Conservation (phyloP, 331 rosid species). For the Rosa hybrid region DNA sequence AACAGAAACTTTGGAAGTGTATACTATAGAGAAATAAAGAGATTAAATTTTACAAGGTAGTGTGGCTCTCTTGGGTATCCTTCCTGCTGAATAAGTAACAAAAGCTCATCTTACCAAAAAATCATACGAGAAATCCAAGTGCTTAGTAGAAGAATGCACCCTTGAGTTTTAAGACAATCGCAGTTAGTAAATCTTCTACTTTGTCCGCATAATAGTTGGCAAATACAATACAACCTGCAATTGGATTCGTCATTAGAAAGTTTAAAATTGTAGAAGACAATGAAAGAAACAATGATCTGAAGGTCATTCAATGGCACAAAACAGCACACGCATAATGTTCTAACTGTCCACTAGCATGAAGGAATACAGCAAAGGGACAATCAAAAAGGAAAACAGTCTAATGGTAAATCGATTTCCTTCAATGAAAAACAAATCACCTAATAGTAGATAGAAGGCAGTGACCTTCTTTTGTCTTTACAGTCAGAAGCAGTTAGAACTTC, state of each 20-base stretch:
- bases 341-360: not conserved
- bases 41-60: not conserved
- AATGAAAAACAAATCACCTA: slow-evolving; percentile 10
- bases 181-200: slow-evolving; percentile 34
- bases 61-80: not conserved
- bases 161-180: slow-evolving; percentile 14
- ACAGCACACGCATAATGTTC: not conserved
- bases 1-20: not conserved
- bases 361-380: not conserved
- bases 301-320: not conserved
- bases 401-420: not conserved
- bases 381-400: not conserved
- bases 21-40: not conserved
- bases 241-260: not conserved
- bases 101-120: not conserved
- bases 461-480: slow-evolving; percentile 7
- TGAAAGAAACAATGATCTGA: not conserved
- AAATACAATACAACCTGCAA: slow-evolving; percentile 17
- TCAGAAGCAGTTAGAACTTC: slow-evolving; percentile 21
- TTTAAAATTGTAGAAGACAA: not conserved
- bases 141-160: not conserved
- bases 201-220: slow-evolving; percentile 16
- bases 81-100: slow-evolving; percentile 2
- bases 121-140: slow-evolving; percentile 2
- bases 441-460: slow-evolving; percentile 7